These are phyloP conservation scores for Saturnispora mendoncae DNA, from an alignment of 805 yeast species.

Conservation along the genomic window DNA sequence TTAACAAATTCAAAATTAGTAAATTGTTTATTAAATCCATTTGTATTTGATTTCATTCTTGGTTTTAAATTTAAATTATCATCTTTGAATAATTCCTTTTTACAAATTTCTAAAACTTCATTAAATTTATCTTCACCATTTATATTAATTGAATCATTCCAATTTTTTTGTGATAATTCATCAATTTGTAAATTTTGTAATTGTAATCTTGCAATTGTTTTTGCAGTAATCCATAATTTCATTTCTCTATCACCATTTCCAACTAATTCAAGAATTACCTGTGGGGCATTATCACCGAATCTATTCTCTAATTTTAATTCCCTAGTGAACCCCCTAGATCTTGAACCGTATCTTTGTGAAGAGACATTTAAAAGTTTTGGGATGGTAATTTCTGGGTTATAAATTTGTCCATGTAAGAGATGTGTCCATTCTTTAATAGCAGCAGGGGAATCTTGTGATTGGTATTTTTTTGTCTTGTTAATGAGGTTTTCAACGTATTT, in stretches of 20 bases:
- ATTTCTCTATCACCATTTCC: conserved; percentile 52
- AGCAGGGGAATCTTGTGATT: conserved; percentile 9
- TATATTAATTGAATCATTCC: conserved; percentile 39
- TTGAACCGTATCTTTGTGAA: conserved; percentile 49
- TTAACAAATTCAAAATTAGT: conserved; percentile 27
- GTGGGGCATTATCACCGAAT: conserved; percentile 83
- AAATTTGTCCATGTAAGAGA: conserved; percentile 31
- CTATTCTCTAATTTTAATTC: conserved; percentile 78
- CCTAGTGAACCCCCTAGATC: conserved; percentile 81
- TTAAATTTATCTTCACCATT: conserved; percentile 48
- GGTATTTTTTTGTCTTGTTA: conserved; percentile 40
- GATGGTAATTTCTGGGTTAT: conserved; percentile 40
- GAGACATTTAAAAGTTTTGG: conserved; percentile 64
- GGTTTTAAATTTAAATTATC: conserved; percentile 19
- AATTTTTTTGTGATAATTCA: conserved; percentile 46
- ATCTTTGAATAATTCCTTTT: conserved; percentile 34
- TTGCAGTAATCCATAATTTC: conserved; percentile 70
- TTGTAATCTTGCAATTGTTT: conserved; percentile 73
- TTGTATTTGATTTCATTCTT: conserved; percentile 23
- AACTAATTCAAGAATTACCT: conserved; percentile 79
- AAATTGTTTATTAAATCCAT: conserved; percentile 26
- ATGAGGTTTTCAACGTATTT: conserved; percentile 55
- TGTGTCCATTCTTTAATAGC: conserved; percentile 25
- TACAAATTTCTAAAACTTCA: conserved; percentile 53
- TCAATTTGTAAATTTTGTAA: conserved; percentile 49